phyloP scores from a whole-genome alignment of 345 rosid species.

The Cardamine chenopodiifolia region DNA sequence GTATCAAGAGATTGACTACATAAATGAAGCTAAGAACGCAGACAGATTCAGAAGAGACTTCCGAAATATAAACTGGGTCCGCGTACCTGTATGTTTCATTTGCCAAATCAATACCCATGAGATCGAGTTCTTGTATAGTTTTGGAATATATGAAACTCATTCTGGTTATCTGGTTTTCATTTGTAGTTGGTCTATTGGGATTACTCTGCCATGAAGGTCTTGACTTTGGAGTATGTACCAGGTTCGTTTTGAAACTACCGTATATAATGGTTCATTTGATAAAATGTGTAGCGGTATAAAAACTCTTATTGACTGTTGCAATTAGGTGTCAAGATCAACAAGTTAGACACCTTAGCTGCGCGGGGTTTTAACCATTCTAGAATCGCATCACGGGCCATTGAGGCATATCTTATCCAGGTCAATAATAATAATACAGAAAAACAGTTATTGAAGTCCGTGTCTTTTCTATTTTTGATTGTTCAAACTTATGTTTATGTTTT shows the following conservation, averaged over 20 bases:
- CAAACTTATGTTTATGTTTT: constrained; percentile 29
- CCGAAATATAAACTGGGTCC: constrained; percentile 91
- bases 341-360: constrained; percentile 59
- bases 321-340: constrained; percentile 83
- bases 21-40: constrained; percentile 94
- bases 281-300: background rate
- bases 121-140: background rate
- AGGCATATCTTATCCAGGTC: constrained; percentile 96
- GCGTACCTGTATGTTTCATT: constrained; percentile 78
- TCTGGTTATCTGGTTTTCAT: constrained; percentile 11
- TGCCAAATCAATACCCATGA: constrained; percentile 8
- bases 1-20: constrained; percentile 92
- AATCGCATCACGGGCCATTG: constrained; percentile 85
- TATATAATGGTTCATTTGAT: constrained; percentile 24
- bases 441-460: background rate
- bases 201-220: constrained; percentile 84
- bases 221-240: constrained; percentile 98
- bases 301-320: constrained; percentile 11
- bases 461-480: background rate
- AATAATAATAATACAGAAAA: constrained; percentile 17
- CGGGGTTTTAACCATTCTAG: constrained; percentile 65
- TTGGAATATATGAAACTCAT: constrained; percentile 1
- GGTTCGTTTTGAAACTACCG: constrained; percentile 52
- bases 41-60: constrained; percentile 89
- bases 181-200: constrained; percentile 89